Evolutionary conservation across 208 protist species (phyloP).

Genomic region (Trypanosoma cruzi): DNA sequence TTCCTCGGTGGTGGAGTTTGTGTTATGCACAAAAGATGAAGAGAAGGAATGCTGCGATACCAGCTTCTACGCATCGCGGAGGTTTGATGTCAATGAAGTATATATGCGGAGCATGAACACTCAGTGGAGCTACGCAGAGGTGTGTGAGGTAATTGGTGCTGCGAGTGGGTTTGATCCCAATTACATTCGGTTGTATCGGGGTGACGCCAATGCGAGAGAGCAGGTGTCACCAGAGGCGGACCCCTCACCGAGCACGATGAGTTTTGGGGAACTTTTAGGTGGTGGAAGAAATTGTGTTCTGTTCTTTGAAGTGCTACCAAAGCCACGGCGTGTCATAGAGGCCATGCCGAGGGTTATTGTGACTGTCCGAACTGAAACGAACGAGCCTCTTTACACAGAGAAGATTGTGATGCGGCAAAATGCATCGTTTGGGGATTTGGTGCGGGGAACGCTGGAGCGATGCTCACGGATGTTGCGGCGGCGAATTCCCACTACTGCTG

Average conservation of each 20-base stretch:
- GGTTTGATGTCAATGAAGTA: background rate
- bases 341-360: conserved; percentile 9
- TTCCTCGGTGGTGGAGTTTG: conserved; percentile 6
- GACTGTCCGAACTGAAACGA: conserved; percentile 2
- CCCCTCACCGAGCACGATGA: background rate
- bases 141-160: conserved; percentile 48
- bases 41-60: background rate
- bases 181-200: conserved; percentile 58
- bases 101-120: conserved; percentile 38
- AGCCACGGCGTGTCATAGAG: conserved; percentile 21
- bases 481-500: background rate
- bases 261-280: background rate
- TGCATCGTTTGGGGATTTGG: background rate
- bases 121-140: conserved; percentile 48
- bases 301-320: conserved; percentile 19
- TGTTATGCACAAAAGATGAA: background rate
- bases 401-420: conserved; percentile 10
- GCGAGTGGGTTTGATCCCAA: conserved; percentile 37
- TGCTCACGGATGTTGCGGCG: background rate
- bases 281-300: background rate
- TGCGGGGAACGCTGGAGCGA: conserved; percentile 4
- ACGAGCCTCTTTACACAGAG: conserved; percentile 22
- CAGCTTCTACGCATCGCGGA: conserved; percentile 13
- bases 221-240: background rate
- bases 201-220: background rate